Evolutionary conservation across 2,329 filamentous ascomycete species (phyloP).

Genomic region (Alternaria gaisen): DNA sequence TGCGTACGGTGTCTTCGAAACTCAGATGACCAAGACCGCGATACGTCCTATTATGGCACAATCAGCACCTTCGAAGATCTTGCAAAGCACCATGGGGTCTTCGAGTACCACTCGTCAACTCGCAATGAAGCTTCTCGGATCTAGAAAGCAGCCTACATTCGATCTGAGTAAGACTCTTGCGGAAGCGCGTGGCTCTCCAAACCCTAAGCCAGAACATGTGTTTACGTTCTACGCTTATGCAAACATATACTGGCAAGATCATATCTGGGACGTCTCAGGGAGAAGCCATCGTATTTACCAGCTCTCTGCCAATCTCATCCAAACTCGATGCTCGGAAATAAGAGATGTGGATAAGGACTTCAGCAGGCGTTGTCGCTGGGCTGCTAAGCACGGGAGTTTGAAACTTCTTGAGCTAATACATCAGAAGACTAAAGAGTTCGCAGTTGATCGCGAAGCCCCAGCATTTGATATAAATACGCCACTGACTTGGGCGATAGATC

Average conservation of each 20-base stretch:
- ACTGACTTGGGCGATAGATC: no score
- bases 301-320: no score
- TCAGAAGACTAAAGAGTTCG: no score
- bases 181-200: conserved; percentile 5
- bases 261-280: conserved; percentile 19
- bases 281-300: no score
- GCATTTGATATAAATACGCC: no score
- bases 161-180: conserved; percentile 23
- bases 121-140: conserved; percentile 21
- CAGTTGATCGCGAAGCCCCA: no score
- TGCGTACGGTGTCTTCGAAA: conserved; percentile 30
- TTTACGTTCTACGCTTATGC: conserved; percentile 27
- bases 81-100: conserved; percentile 13
- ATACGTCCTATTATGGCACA: conserved; percentile 8
- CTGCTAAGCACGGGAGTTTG: no score
- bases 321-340: no score
- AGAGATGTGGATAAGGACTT: no score
- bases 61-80: conserved; percentile 15
- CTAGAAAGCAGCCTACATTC: conserved; percentile 16
- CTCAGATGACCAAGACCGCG: conserved; percentile 19
- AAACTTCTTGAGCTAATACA: no score
- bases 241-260: conserved; percentile 21
- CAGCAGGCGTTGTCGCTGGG: no score
- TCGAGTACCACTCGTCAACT: conserved; percentile 12
- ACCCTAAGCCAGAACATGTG: background rate